phyloP scores from a whole-genome alignment of 306 rosid genomes.

The Bauhinia variegata region DNA sequence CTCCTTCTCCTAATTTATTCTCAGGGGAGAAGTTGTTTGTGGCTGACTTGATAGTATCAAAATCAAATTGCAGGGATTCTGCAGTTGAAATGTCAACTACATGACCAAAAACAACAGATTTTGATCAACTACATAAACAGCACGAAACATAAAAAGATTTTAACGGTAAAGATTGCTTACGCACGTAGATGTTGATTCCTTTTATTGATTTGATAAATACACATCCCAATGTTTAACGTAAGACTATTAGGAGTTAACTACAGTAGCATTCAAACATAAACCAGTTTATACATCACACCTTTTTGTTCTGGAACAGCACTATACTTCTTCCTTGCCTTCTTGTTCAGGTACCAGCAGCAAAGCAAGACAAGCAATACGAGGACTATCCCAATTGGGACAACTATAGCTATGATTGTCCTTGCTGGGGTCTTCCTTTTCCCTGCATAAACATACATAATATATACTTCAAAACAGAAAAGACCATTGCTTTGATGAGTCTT shows the following conservation, averaged over 20 bases:
- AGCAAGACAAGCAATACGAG: background rate
- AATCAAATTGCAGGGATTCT: constrained; percentile 40
- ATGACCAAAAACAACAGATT: background rate
- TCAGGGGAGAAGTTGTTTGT: constrained; percentile 35
- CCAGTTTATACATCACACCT: background rate
- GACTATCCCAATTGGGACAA: background rate
- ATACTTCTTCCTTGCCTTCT: background rate
- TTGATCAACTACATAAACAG: background rate
- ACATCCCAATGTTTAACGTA: too few species aligned
- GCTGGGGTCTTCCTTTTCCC: constrained; percentile 1
- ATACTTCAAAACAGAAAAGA: background rate
- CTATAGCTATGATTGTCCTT: background rate
- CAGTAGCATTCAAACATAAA: background rate
- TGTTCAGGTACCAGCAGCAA: background rate
- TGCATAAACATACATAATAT: background rate
- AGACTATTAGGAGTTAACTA: too few species aligned
- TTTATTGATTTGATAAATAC: too few species aligned
- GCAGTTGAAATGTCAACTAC: background rate
- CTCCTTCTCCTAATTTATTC: constrained; percentile 42
- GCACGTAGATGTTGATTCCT: background rate
- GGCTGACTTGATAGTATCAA: constrained; percentile 21
- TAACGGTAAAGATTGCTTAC: background rate
- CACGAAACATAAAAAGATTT: background rate
- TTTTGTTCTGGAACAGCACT: background rate
- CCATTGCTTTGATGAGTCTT: background rate